Evolutionary conservation across 768 basidiomycete species (phyloP), one percentile per base, ranked within the genome.

Genomic region (Kwoniella shandongensis): DNA sequence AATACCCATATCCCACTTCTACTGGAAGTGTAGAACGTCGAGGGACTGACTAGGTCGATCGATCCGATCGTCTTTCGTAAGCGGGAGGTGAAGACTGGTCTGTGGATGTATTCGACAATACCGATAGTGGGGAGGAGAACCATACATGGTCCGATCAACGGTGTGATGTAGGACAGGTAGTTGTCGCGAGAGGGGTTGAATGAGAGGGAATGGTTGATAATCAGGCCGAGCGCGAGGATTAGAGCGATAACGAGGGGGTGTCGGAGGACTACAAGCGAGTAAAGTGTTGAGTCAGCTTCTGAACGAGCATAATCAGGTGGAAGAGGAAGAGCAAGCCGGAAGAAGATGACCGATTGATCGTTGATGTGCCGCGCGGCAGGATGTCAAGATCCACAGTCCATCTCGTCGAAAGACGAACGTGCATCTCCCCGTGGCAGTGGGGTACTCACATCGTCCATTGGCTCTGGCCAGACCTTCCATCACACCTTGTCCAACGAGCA

Each of bases 381-480:
- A n/a, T n/a, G n/a, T n/a, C n/a, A n/a, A n/a, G n/a, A n/a, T n/a
- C n/a, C n/a, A n/a, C n/a, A n/a, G n/a, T n/a, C n/a, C n/a, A n/a
- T n/a, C n/a, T n/a, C n/a, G n/a, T n/a, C n/a, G n/a, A n/a, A n/a
- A n/a, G n/a, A n/a, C n/a, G n/a, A n/a, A n/a, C n/a, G n/a, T n/a
- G n/a, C n/a, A n/a, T n/a, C n/a, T n/a, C n/a, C n/a, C n/a, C n/a
- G n/a, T n/a, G n/a, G n/a, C n/a, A n/a, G n/a, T n/a, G n/a, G n/a
- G n/a, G n/a, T n/a, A 61, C 66, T 17, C 44, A 67, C 66, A 51
- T 29, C 54, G 49, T 23, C 55, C 48, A 47, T 69, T 69, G 8
- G 64, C 64, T 23, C 35, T 49, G 12, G 67, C 64, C 2, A 69
- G 57, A 29, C 64, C 61, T 45, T 66, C 67, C 67, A 69, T 69